phyloP scores from a whole-genome alignment of 345 rosid species.

The Sapria himalayana region DNA sequence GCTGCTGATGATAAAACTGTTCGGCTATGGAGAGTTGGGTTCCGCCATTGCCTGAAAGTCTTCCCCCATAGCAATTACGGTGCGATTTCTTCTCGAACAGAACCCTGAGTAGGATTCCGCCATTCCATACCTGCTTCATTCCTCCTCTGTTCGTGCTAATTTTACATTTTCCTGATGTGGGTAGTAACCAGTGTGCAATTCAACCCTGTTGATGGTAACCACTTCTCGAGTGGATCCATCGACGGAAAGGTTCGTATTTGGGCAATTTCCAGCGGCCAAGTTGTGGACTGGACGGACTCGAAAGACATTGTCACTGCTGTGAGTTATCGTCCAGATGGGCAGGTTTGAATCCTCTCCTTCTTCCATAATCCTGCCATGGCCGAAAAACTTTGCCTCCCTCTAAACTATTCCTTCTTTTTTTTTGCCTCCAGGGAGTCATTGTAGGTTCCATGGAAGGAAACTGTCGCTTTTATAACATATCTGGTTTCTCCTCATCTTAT shows the following conservation, averaged over 20 bases:
- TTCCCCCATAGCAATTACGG: constrained; percentile 69
- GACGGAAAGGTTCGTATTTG: constrained; percentile 82
- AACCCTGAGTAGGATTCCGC: too few species aligned
- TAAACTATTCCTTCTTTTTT: too few species aligned
- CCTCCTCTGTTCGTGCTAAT: too few species aligned
- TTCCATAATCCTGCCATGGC: too few species aligned
- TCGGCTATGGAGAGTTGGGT: constrained; percentile 58
- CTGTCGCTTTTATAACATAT: constrained; percentile 34
- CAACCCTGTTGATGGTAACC: constrained; percentile 51
- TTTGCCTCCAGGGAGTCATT: constrained; percentile 15
- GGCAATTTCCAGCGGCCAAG: constrained; percentile 39
- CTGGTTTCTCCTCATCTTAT: constrained; percentile 16
- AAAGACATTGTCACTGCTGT: constrained; percentile 63
- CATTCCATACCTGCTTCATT: too few species aligned
- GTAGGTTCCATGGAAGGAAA: constrained; percentile 30
- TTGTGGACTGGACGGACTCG: constrained; percentile 61
- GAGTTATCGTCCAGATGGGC: constrained; percentile 70
- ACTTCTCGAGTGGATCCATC: constrained; percentile 70
- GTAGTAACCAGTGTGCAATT: constrained; percentile 76
- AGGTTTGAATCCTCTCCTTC: constrained; percentile 23
- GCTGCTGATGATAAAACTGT: constrained; percentile 62
- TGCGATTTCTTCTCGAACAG: constrained; percentile 11
- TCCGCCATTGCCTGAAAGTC: constrained; percentile 31
- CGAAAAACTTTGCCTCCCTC: too few species aligned
- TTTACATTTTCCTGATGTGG: constrained; percentile 1